phyloP scores from a whole-genome alignment of 169 alveolate genomes.

The Eimeria maxima region DNA sequence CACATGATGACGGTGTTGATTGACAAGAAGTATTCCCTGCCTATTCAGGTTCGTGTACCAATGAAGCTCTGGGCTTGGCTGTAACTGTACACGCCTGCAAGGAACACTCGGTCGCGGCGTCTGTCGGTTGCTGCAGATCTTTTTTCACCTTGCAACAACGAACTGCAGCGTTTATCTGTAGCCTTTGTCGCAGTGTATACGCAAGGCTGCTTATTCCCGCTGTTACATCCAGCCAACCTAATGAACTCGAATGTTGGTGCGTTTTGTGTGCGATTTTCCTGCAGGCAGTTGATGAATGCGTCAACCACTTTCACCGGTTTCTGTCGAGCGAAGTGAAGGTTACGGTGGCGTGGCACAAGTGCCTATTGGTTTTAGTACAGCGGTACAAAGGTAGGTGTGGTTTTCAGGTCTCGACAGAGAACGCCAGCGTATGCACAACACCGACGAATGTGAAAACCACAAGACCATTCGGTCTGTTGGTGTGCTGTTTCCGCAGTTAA shows the following conservation, averaged over 20 bases:
- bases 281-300: slow-evolving; percentile 90
- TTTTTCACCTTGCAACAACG: slow-evolving; percentile 43
- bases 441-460: too few relatives aligned
- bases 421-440: too few relatives aligned
- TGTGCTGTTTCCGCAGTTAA: slow-evolving; percentile 21
- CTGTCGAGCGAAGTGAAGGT: slow-evolving; percentile 83
- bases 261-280: background rate
- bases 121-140: background rate
- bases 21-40: slow-evolving; percentile 90
- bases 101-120: slow-evolving; percentile 54
- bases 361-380: slow-evolving; percentile 92
- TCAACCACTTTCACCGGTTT: slow-evolving; percentile 91
- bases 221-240: background rate
- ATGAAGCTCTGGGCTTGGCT: background rate
- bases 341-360: slow-evolving; percentile 96
- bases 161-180: slow-evolving; percentile 54
- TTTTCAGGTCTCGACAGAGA: too few relatives aligned
- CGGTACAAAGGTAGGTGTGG: slow-evolving; percentile 82
- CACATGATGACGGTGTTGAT: slow-evolving; percentile 92
- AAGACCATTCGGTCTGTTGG: background rate
- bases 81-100: background rate
- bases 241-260: background rate
- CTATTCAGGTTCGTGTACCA: slow-evolving; percentile 67
- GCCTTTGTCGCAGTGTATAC: background rate
- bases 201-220: slow-evolving; percentile 91